Conservation (phyloP, 1,139 yeast genomes). For the Kurtzmaniella quercitrusa region DNA sequence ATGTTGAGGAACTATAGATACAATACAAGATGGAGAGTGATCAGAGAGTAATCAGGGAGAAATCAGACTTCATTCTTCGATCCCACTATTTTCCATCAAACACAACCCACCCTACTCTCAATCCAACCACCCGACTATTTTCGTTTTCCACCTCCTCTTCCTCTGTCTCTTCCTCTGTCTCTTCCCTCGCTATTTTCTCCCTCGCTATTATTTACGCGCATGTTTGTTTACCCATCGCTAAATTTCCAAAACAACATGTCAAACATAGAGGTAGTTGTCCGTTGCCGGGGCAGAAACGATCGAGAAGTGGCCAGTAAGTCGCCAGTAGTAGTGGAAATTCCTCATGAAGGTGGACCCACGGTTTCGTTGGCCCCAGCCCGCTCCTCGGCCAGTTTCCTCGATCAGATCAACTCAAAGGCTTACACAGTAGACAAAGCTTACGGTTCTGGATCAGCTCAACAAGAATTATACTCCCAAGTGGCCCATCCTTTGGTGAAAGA, state of each 20-base stretch:
- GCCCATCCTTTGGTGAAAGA: constrained; percentile 63
- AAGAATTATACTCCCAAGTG: constrained; percentile 52
- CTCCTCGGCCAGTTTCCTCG: constrained; percentile 6
- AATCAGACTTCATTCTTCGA: no score
- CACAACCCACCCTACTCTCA: no score
- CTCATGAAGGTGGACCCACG: constrained; percentile 40
- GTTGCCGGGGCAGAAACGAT: constrained; percentile 80
- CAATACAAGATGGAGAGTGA: no score
- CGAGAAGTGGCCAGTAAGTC: constrained; percentile 70
- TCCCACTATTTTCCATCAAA: no score
- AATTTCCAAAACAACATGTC: constrained; percentile 19
- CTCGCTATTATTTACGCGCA: not conserved
- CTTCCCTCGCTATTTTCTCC: not conserved
- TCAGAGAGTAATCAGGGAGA: no score
- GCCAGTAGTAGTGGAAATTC: constrained; percentile 66
- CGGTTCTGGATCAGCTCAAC: constrained; percentile 69
- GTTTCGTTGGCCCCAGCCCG: constrained; percentile 32
- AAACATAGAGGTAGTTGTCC: constrained; percentile 76
- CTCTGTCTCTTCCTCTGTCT: not conserved
- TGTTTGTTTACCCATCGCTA: not conserved
- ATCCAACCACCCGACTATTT: no score
- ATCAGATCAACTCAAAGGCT: constrained; percentile 33
- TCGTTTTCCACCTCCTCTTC: no score
- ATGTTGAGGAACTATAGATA: no score
- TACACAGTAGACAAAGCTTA: constrained; percentile 71